Percentiles rank a stretch among this genome's conserved stretches.
Conservation (phyloP, 225 moss, liverwort and hornwort genomes). For the Pseudisothecium myosuroides region DNA sequence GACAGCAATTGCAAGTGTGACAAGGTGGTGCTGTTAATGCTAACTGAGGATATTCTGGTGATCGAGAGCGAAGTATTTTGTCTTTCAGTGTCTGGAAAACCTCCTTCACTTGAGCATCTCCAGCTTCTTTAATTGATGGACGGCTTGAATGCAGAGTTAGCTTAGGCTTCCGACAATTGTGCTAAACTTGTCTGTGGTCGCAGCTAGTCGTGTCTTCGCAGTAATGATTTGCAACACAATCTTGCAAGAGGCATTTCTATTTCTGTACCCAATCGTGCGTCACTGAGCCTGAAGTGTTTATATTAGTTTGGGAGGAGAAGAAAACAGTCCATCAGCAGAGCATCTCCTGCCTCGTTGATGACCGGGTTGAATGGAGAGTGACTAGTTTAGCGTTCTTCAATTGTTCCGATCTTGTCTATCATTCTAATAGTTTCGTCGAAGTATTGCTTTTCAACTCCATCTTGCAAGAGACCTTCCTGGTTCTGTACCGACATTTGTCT, state of each 20-base stretch:
- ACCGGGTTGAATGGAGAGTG: neutral
- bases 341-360: neutral
- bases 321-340: no score
- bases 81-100: neutral
- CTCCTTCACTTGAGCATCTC: no score
- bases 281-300: neutral
- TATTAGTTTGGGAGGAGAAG: no score
- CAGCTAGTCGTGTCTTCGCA: neutral
- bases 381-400: neutral
- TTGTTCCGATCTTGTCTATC: neutral
- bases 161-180: neutral
- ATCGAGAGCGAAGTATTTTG: neutral
- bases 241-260: no score
- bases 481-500: neutral
- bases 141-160: neutral
- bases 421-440: neutral
- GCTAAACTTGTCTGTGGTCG: neutral
- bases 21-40: no score
- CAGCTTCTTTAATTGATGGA: no score
- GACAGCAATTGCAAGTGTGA: neutral
- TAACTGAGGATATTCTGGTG: no score
- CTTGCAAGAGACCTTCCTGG: neutral
- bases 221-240: neutral
- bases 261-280: neutral
- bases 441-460: neutral